phyloP scores from a whole-genome alignment of 768 basidiomycete genomes.

The Megacollybia marginata region DNA sequence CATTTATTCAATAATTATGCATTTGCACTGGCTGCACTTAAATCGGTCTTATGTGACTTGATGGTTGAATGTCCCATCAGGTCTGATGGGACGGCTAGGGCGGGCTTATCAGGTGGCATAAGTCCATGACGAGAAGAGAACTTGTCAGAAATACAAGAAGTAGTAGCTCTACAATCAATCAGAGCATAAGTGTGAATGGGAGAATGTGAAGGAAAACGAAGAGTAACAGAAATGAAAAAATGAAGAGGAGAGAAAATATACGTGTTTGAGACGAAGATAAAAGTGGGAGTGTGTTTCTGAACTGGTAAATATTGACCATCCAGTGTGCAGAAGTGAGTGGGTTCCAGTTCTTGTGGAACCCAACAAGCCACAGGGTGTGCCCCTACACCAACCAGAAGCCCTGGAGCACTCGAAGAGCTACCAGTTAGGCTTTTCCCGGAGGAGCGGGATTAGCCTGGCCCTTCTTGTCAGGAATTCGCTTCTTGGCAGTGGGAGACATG shows the following conservation, averaged over 20 bases:
- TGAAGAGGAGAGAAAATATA: conserved; percentile 11
- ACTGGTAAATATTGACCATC: conserved; percentile 10
- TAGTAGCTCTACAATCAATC: conserved; percentile 27
- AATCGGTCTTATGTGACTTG: too few species aligned
- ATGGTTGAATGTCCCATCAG: too few species aligned
- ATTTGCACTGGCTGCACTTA: too few species aligned
- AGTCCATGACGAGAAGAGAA: not conserved
- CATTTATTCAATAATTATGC: too few species aligned
- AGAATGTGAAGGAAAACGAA: conserved; percentile 22
- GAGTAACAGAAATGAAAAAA: conserved; percentile 21
- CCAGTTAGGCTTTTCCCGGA: conserved; percentile 22
- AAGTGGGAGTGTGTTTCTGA: conserved; percentile 11
- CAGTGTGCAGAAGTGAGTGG: conserved; percentile 8
- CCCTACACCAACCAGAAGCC: conserved; percentile 20
- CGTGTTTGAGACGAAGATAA: conserved; percentile 11
- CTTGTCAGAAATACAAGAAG: conserved; percentile 27
- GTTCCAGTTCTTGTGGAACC: conserved; percentile 6
- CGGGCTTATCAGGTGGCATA: too few species aligned
- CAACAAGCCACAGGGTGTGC: conserved; percentile 10
- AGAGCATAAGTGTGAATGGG: conserved; percentile 26
- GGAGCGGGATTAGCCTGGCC: conserved; percentile 9
- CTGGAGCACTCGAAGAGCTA: conserved; percentile 15
- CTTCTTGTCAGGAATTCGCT: not conserved
- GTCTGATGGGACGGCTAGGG: too few species aligned
- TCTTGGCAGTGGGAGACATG: conserved; percentile 1